Percentiles rank a stretch among this genome's conserved stretches.
Evolutionary conservation across 805 yeast genomes (phyloP).

Genomic region (Candida nitratophila): DNA sequence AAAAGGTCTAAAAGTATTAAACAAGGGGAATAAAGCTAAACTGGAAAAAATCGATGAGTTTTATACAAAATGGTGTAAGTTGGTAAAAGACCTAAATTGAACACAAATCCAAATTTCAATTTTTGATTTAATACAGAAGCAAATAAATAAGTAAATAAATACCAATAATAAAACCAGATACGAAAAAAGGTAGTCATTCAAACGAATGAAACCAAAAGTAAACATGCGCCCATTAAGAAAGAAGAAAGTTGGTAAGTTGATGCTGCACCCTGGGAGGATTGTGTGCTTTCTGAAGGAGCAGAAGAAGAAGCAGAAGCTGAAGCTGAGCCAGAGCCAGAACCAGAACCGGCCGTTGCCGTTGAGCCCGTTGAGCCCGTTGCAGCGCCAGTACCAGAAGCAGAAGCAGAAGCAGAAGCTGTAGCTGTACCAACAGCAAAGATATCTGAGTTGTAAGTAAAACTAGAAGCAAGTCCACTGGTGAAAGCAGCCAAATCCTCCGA

Average conservation of each 20-base stretch:
- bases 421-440: background rate
- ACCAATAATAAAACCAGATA: no score
- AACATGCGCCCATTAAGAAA: background rate
- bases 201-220: no score
- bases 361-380: background rate
- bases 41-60: conserved; percentile 54
- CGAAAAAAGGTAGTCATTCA: no score
- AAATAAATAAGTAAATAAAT: no score
- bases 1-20: conserved; percentile 36
- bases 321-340: background rate
- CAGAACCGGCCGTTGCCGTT: background rate
- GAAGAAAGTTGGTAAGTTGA: background rate
- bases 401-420: background rate
- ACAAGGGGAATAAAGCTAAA: conserved; percentile 29
- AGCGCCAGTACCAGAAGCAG: background rate
- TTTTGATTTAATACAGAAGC: no score
- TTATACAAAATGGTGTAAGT: conserved; percentile 45
- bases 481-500: background rate
- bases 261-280: background rate
- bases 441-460: background rate
- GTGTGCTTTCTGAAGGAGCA: background rate
- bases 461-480: background rate
- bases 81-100: conserved; percentile 4
- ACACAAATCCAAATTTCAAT: no score
- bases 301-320: background rate